phyloP scores from a whole-genome alignment of 1,284 basidiomycete species.

The Rhodotorula sp. region DNA sequence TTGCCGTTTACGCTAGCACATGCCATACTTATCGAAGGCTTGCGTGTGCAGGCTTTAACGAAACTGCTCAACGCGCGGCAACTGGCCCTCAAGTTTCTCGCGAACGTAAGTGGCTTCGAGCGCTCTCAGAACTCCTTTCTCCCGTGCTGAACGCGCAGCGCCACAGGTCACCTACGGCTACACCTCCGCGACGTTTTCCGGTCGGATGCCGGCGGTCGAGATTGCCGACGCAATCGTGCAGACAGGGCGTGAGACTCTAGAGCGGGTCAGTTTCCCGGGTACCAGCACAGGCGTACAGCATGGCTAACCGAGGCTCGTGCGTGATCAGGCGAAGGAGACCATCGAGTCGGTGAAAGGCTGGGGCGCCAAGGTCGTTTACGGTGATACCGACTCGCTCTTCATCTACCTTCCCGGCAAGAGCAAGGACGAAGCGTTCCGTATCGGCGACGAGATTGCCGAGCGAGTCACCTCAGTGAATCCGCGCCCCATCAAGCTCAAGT shows the following conservation, averaged over 20 bases:
- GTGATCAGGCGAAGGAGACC: conserved; percentile 68
- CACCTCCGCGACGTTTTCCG: conserved; percentile 87
- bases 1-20: conserved; percentile 50
- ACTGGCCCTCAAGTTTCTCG: conserved; percentile 77
- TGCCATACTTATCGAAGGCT: not conserved
- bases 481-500: conserved; percentile 88
- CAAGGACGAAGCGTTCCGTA: conserved; percentile 86
- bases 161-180: conserved; percentile 57
- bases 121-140: not conserved
- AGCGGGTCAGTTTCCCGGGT: conserved; percentile 63
- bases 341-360: conserved; percentile 78
- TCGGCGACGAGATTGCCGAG: conserved; percentile 89
- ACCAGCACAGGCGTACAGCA: not conserved
- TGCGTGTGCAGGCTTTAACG: conserved; percentile 60
- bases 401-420: conserved; percentile 83
- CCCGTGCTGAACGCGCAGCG: conserved; percentile 36
- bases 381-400: conserved; percentile 97
- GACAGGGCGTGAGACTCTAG: conserved; percentile 88
- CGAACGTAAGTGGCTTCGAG: conserved; percentile 65
- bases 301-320: not conserved
- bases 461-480: conserved; percentile 83
- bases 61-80: conserved; percentile 82
- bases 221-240: conserved; percentile 98
- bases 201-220: conserved; percentile 96
- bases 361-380: conserved; percentile 91